Evolutionary conservation across 495 filamentous ascomycete genomes (phyloP).

Genomic region (Podospora pseudoanserina): DNA sequence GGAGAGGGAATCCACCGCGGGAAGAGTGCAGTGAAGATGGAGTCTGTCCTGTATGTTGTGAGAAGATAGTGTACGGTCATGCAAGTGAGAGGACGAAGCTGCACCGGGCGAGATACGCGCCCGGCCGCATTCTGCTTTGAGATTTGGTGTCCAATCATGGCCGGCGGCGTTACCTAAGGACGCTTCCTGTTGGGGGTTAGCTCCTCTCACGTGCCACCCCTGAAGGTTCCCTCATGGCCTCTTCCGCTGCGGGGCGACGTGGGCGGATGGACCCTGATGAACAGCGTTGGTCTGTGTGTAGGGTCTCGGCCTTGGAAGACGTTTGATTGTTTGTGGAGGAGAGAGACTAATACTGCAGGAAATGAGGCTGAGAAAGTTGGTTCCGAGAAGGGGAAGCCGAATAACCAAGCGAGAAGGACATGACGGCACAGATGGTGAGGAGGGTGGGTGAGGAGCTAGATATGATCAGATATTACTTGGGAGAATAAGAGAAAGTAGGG

Average conservation of each 20-base stretch:
- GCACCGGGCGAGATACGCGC: background rate
- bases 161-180: background rate
- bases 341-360: background rate
- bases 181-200: background rate
- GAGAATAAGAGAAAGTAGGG: background rate
- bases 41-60: background rate
- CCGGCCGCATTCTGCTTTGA: background rate
- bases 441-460: background rate
- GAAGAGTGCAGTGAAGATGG: background rate
- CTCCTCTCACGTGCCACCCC: background rate
- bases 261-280: background rate
- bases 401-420: background rate
- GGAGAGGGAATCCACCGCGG: background rate
- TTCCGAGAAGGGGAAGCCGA: background rate
- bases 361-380: slow-evolving; percentile 2
- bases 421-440: background rate
- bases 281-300: background rate
- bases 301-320: slow-evolving; percentile 1
- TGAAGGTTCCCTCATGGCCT: background rate
- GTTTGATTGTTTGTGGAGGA: background rate
- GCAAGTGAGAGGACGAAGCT: background rate
- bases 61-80: background rate
- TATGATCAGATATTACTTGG: background rate
- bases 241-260: slow-evolving; percentile 3
- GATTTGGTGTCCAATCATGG: background rate